phyloP scores from a whole-genome alignment of 2,329 filamentous ascomycete species.

The Gaeumannomyces tritici region DNA sequence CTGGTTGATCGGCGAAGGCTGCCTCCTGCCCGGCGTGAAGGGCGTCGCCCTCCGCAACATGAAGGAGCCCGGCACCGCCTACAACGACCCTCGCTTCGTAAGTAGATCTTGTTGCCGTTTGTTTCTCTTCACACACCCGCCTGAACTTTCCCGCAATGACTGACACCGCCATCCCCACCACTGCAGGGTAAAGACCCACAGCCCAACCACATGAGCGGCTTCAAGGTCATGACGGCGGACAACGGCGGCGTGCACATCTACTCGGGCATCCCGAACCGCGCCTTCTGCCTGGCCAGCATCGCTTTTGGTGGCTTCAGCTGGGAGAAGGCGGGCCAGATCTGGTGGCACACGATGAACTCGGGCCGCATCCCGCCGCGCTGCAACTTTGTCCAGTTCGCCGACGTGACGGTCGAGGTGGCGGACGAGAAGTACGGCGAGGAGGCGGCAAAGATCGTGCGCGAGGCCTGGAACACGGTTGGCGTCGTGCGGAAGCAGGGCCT shows the following conservation, averaged over 20 bases:
- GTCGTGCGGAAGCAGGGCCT: conserved; percentile 19
- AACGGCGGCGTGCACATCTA: conserved; percentile 45
- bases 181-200: conserved; percentile 41
- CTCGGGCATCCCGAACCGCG: conserved; percentile 48
- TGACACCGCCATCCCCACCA: neutral
- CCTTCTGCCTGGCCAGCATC: conserved; percentile 39
- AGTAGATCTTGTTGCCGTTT: conserved; percentile 11
- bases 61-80: conserved; percentile 43
- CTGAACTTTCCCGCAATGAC: too few species aligned
- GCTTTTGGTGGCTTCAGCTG: conserved; percentile 42
- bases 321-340: conserved; percentile 43
- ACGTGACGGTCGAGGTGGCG: conserved; percentile 35
- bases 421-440: conserved; percentile 30
- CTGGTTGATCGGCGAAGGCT: conserved; percentile 45
- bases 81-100: conserved; percentile 39
- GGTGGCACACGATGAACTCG: conserved; percentile 39
- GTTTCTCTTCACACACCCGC: neutral
- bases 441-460: conserved; percentile 30
- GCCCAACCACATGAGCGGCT: conserved; percentile 35
- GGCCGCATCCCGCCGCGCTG: conserved; percentile 28
- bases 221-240: conserved; percentile 29
- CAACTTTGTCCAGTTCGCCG: conserved; percentile 38
- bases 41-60: conserved; percentile 42
- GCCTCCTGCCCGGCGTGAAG: conserved; percentile 39
- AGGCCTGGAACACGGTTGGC: conserved; percentile 39